Conservation (phyloP, 2,329 filamentous ascomycete genomes). For the Calonectria montana region DNA sequence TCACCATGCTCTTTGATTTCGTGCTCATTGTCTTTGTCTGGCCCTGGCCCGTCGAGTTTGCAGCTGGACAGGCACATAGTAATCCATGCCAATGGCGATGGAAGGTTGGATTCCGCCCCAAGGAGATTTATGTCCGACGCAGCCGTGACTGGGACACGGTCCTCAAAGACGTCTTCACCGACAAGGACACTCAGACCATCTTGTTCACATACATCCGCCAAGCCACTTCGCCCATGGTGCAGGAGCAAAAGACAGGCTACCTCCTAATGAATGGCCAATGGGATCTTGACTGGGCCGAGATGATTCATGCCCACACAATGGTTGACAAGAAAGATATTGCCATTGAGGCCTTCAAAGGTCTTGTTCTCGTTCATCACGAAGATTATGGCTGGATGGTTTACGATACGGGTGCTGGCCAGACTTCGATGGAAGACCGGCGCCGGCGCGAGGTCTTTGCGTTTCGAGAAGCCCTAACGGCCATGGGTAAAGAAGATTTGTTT, state of each 20-base stretch:
- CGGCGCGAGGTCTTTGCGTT: conserved; percentile 83
- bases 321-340: conserved; percentile 71
- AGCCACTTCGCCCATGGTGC: conserved; percentile 74
- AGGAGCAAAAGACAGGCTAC: conserved; percentile 87
- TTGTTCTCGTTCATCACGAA: conserved; percentile 76
- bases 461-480: conserved; percentile 76
- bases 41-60: conserved; percentile 80
- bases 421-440: conserved; percentile 69
- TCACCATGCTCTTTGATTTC: conserved; percentile 80
- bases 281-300: conserved; percentile 87
- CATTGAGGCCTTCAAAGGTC: conserved; percentile 76
- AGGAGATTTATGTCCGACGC: conserved; percentile 84
- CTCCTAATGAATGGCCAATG: conserved; percentile 86
- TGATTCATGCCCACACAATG: conserved; percentile 78
- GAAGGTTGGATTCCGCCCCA: conserved; percentile 78
- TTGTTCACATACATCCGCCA: conserved; percentile 72
- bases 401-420: conserved; percentile 69
- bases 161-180: conserved; percentile 66
- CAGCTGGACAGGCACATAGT: conserved; percentile 66
- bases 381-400: conserved; percentile 73
- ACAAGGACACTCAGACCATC: conserved; percentile 63
- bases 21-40: conserved; percentile 74
- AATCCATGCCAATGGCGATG: conserved; percentile 80
- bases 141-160: conserved; percentile 78
- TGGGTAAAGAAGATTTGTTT: conserved; percentile 91